Conservation (phyloP, 768 basidiomycete genomes). For the Kwoniella heveanensis region DNA sequence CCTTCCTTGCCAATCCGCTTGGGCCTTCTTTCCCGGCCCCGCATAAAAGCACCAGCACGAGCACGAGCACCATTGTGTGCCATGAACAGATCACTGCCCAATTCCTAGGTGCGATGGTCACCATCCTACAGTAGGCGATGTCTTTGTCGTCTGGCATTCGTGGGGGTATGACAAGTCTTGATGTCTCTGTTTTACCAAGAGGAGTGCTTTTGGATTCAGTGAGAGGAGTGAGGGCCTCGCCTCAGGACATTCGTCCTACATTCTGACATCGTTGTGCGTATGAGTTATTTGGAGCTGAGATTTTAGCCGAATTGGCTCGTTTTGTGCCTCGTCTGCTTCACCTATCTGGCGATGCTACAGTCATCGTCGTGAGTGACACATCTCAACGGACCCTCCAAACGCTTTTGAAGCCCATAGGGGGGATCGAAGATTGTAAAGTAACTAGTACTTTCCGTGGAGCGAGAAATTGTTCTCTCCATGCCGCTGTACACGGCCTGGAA, state of each 20-base stretch:
- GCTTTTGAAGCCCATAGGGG: too few species aligned
- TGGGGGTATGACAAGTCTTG: conserved; percentile 34
- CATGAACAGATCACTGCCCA: conserved; percentile 37
- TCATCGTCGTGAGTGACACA: conserved; percentile 16
- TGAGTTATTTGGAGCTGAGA: background rate
- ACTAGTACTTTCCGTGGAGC: background rate
- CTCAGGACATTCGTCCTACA: too few species aligned
- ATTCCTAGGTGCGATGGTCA: conserved; percentile 33
- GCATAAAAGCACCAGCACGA: background rate
- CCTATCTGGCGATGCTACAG: too few species aligned
- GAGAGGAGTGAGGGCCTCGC: too few species aligned
- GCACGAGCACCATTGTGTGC: conserved; percentile 20
- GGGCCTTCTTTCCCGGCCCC: too few species aligned
- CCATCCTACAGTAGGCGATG: conserved; percentile 29
- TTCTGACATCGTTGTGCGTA: too few species aligned
- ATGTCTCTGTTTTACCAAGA: conserved; percentile 28
- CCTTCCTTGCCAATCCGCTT: too few species aligned
- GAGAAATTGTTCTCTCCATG: conserved; percentile 21
- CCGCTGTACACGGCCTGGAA: conserved; percentile 32
- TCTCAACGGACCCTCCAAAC: too few species aligned
- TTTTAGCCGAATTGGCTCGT: too few species aligned
- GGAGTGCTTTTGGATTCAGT: conserved; percentile 39
- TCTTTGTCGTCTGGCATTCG: conserved; percentile 40
- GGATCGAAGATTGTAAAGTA: too few species aligned
- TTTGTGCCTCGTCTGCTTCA: too few species aligned